phyloP scores from a whole-genome alignment of 2,329 filamentous ascomycete species.

The Talaromyces rugulosus region DNA sequence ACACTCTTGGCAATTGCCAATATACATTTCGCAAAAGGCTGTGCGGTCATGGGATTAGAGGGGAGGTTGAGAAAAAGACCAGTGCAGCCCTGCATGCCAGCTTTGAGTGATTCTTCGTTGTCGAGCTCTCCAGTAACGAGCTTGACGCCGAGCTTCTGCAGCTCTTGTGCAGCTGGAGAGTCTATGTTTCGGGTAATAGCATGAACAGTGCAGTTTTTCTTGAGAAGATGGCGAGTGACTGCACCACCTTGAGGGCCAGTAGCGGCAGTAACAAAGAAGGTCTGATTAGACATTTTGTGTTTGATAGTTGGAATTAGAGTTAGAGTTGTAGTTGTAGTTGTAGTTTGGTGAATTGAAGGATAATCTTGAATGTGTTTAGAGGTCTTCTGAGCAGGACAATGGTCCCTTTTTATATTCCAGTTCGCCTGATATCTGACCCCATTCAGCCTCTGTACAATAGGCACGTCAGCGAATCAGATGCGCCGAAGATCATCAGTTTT shows the following conservation, averaged over 20 bases:
- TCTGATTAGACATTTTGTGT: conserved; percentile 2
- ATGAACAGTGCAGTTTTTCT: conserved; percentile 25
- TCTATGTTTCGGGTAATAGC: conserved; percentile 28
- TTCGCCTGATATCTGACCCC: not conserved
- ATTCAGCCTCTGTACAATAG: not conserved
- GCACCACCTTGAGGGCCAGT: conserved; percentile 30
- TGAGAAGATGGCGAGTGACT: conserved; percentile 24
- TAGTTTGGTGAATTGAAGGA: not conserved
- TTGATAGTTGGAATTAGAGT: not conserved
- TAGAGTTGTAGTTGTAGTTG: not conserved
- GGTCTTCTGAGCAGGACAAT: not conserved
- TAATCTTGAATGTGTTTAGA: not conserved
- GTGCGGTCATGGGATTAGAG: conserved; percentile 15
- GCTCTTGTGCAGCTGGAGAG: conserved; percentile 21
- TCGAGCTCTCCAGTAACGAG: conserved; percentile 29
- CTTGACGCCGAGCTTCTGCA: conserved; percentile 25
- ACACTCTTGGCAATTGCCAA: conserved; percentile 23
- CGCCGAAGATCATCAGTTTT: not conserved
- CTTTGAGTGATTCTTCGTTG: conserved; percentile 23
- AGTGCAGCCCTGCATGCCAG: conserved; percentile 27
- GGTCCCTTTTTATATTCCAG: not conserved
- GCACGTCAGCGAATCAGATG: not conserved
- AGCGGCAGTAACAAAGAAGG: conserved; percentile 26
- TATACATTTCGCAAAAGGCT: conserved; percentile 24
- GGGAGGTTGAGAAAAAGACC: conserved; percentile 25